These are phyloP conservation scores for Beauveria caledonica DNA, from an alignment of 2,329 filamentous ascomycete genomes.

Conservation along the genomic window DNA sequence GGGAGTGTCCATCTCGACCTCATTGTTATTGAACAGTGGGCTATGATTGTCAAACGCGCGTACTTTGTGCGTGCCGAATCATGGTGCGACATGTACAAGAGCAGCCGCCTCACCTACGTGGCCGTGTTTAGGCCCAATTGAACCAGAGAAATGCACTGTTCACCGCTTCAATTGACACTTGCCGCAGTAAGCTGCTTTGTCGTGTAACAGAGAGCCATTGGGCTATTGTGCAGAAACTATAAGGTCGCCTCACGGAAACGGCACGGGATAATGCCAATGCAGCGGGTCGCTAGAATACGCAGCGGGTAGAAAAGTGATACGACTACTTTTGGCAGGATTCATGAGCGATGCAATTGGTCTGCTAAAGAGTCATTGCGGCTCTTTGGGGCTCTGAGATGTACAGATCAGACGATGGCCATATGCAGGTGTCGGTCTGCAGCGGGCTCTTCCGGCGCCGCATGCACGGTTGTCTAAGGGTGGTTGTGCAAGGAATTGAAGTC, in stretches of 20 bases:
- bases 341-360: background rate
- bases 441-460: too few species aligned
- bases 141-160: background rate
- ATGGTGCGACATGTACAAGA: too few species aligned
- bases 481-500: too few species aligned
- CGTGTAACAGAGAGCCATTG: background rate
- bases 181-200: background rate
- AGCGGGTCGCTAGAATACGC: background rate
- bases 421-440: background rate
- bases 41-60: too few species aligned
- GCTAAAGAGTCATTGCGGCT: background rate
- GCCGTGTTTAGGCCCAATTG: too few species aligned
- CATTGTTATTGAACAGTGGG: too few species aligned
- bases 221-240: background rate
- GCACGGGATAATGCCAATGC: background rate
- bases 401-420: background rate
- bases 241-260: background rate
- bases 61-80: too few species aligned
- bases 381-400: background rate
- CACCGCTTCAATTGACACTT: background rate
- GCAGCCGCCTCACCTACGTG: too few species aligned
- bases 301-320: background rate
- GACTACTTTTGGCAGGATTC: background rate
- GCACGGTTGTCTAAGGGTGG: too few species aligned
- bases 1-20: too few species aligned